Base-by-base conservation (phyloP, 2,329 filamentous ascomycete genomes). In the Neopestalotiopsis clavispora region DNA sequence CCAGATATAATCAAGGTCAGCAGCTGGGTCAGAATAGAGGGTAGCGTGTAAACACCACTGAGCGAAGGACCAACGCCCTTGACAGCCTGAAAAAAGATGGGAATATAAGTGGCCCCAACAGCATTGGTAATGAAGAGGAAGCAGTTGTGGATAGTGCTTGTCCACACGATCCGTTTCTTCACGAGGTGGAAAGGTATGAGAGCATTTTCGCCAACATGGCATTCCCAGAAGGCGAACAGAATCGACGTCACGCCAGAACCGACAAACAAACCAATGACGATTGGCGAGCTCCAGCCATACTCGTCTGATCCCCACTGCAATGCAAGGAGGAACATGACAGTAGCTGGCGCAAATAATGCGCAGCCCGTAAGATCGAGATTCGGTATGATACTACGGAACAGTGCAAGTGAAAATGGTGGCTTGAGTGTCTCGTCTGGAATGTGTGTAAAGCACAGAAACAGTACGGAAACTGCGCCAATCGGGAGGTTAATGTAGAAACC, bases 1-100 rank as follows among this genome's bases (percentile, higher is more conserved):
- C 77, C 76, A 1, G 74, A 73, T 12, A 89, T 81, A 59, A 92
- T 89, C 0, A 89, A 84, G 57, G 91, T 90, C 0, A 89, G 85
- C n/a, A 92, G 42, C 17, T 76, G 72, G 77, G 75, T 74, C 42
- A 74, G 30, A 45, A 75, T 76, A 49, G 73, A 73, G 1, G 78
- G 77, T 49, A 79, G 69, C 72, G 78, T 72, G 64, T 78, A 76
- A 2, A 79, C 73, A 38, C 77, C 78, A 34, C 78, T 79, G 66
- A 78, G 56, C 1, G 75, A 73, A 4, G 77, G 74, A 1, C 71
- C 71, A 23, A 75, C 74, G 2, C 63, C 63, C n/a, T 65, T 65
- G n/a, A 65, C 63, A 38, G 20, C 38, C 34, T 65, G 63, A 23
- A 65, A 65, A 20, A 56, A 65, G 23, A 65, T 52, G 1, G 63